Evolutionary conservation across 2,329 filamentous ascomycete species (phyloP).

Genomic region (Falciphora oryzae): DNA sequence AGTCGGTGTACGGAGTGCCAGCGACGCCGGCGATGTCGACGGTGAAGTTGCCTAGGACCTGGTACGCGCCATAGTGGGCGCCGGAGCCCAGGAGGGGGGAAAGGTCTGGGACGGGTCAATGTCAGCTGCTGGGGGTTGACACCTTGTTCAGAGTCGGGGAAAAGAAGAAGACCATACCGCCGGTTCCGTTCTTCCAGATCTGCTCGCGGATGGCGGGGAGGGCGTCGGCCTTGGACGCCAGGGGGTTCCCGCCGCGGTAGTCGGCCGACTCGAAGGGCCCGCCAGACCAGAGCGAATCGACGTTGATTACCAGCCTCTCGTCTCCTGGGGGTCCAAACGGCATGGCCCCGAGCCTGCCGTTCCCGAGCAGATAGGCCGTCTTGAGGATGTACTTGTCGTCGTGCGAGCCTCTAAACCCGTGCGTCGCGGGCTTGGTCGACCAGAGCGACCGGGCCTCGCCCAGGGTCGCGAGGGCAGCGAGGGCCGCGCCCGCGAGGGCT

Average conservation of each 20-base stretch:
- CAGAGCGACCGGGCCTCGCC: not conserved
- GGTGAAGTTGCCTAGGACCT: constrained; percentile 40
- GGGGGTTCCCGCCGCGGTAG: constrained; percentile 43
- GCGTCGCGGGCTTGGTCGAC: not conserved
- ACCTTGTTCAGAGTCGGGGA: too few species aligned
- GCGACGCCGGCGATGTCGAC: constrained; percentile 29
- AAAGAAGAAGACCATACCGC: constrained; percentile 25
- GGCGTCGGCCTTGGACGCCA: constrained; percentile 24
- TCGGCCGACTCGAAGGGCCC: constrained; percentile 39
- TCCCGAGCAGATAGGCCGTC: constrained; percentile 40
- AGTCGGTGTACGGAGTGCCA: constrained; percentile 21
- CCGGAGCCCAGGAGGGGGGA: constrained; percentile 31
- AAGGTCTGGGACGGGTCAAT: constrained; percentile 22
- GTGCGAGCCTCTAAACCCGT: not conserved
- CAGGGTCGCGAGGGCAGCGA: not conserved
- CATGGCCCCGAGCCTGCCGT: constrained; percentile 40
- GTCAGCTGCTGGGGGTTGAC: not conserved
- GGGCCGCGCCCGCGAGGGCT: not conserved
- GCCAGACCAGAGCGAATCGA: constrained; percentile 44
- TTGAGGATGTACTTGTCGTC: constrained; percentile 28
- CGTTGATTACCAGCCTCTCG: constrained; percentile 39
- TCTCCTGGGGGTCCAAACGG: constrained; percentile 35
- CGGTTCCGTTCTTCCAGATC: constrained; percentile 44
- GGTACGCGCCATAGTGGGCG: constrained; percentile 38
- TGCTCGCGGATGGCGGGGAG: constrained; percentile 36